Percentiles rank a stretch among this genome's conserved stretches.
phyloP scores from a whole-genome alignment of 1,284 basidiomycete species.

The Austroboletus novae-zelandiae region DNA sequence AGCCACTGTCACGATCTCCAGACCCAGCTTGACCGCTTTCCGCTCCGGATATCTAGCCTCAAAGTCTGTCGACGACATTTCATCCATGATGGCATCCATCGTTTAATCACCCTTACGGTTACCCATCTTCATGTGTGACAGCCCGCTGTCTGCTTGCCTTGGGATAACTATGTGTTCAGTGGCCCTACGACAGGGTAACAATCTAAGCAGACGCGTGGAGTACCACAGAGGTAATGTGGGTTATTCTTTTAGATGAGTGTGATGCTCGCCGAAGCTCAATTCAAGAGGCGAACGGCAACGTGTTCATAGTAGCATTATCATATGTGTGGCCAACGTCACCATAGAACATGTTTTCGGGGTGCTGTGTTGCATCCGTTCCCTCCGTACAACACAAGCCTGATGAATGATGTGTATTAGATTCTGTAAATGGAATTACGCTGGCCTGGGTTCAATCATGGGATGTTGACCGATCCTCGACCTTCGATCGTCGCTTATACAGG shows the following conservation, averaged over 20 bases:
- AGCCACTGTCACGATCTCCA: too few species aligned
- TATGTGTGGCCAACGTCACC: constrained; percentile 6
- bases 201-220: not conserved
- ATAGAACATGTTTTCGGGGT: constrained; percentile 12
- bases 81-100: not conserved
- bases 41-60: too few species aligned
- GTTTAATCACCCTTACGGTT: not conserved
- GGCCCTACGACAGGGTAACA: not conserved
- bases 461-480: constrained; percentile 10
- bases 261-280: not conserved
- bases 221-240: not conserved
- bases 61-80: too few species aligned
- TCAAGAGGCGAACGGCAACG: not conserved
- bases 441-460: not conserved
- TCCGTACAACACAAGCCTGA: not conserved
- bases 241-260: not conserved
- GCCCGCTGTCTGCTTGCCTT: not conserved
- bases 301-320: constrained; percentile 7
- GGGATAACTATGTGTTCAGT: not conserved
- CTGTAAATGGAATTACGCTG: not conserved
- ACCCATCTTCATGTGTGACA: not conserved
- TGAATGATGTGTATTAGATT: not conserved
- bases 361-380: not conserved
- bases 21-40: too few species aligned
- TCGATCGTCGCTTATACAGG: not conserved